Conservation (phyloP, 75 land plant genomes). For the Picea sitchensis region DNA sequence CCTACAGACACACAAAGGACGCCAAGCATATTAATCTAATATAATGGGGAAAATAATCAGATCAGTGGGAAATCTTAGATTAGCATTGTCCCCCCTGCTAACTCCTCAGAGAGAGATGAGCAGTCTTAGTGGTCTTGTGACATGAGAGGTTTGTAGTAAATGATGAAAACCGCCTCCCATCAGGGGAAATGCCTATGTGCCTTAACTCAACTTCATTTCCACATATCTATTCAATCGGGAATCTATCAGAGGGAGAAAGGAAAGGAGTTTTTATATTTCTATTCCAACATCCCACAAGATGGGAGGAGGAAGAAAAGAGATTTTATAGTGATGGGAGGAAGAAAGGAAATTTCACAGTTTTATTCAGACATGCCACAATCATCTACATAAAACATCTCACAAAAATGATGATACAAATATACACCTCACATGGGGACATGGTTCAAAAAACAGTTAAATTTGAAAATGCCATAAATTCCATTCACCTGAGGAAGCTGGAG, state of each 20-base stretch:
- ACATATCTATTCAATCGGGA: neutral
- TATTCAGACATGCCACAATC: too few species aligned
- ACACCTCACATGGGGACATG: neutral
- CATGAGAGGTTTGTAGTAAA: slow-evolving; percentile 11
- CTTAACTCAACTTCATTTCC: neutral
- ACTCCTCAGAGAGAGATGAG: too few species aligned
- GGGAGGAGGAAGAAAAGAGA: neutral
- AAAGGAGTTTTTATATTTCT: slow-evolving; percentile 27
- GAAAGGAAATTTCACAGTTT: neutral
- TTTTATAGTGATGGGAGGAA: neutral
- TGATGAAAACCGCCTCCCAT: slow-evolving; percentile 12
- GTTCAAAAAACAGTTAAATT: neutral
- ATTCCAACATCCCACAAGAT: slow-evolving; percentile 27
- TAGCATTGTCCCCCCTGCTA: too few species aligned
- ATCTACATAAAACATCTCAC: too few species aligned
- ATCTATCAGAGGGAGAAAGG: neutral
- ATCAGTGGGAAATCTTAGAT: neutral
- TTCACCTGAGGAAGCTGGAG: slow-evolving; percentile 48
- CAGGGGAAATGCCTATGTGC: neutral
- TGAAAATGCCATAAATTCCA: neutral
- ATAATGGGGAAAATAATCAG: neutral
- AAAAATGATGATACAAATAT: neutral
- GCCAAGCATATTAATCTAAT: neutral
- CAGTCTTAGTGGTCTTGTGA: neutral
- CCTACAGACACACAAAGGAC: slow-evolving; percentile 9